Conservation (phyloP, 2,329 filamentous ascomycete species). For the Cladosporium sp. region DNA sequence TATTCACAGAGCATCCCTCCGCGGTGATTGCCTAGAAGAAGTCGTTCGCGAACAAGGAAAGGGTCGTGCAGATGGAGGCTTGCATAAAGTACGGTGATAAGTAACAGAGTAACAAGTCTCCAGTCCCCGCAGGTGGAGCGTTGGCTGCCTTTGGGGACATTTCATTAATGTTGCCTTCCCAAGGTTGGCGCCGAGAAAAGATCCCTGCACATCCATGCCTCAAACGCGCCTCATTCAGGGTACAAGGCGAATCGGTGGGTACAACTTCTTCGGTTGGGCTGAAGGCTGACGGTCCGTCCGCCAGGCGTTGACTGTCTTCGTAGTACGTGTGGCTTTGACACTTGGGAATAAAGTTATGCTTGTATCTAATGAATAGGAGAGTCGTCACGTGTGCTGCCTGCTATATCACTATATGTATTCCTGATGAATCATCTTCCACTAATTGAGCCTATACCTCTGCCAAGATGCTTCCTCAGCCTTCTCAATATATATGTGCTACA, state of each 20-base stretch:
- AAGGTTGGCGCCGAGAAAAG: slow-evolving; percentile 13
- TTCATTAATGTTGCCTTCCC: slow-evolving; percentile 6
- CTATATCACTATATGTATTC: too few relatives aligned
- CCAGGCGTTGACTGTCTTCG: neutral
- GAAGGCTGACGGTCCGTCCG: too few relatives aligned
- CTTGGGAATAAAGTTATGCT: too few relatives aligned
- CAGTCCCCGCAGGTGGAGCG: neutral
- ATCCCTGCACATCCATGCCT: slow-evolving; percentile 1
- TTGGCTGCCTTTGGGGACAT: slow-evolving; percentile 5
- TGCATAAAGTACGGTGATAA: neutral
- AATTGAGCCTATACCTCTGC: too few relatives aligned
- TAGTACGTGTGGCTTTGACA: neutral
- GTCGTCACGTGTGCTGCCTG: too few relatives aligned
- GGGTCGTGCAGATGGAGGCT: neutral
- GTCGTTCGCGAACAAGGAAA: neutral
- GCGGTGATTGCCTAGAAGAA: neutral
- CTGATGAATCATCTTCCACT: too few relatives aligned
- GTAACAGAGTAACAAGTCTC: too few relatives aligned
- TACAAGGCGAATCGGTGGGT: too few relatives aligned
- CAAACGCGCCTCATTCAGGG: neutral
- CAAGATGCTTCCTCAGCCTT: too few relatives aligned
- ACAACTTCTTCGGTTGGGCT: too few relatives aligned
- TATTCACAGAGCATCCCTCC: slow-evolving; percentile 4
- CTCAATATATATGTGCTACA: too few relatives aligned
- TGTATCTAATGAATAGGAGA: too few relatives aligned